Conservation (phyloP, 1,284 basidiomycete species). For the Xanthoconium separans region DNA sequence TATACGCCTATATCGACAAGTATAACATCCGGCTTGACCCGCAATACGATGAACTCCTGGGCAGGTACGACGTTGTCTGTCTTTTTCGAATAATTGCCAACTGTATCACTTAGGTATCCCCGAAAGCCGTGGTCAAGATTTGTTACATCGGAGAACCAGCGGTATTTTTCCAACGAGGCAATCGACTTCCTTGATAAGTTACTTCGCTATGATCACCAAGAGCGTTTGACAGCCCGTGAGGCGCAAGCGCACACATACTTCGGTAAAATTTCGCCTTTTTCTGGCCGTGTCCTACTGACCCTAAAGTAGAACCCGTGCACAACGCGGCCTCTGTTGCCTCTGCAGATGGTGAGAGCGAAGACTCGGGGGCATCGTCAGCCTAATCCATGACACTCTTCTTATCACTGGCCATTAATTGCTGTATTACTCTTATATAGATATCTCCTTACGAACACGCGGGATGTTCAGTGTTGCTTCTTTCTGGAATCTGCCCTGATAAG, state of each 20-base stretch:
- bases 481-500: conserved; percentile 21
- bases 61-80: conserved; percentile 46
- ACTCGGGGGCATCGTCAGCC: conserved; percentile 61
- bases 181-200: conserved; percentile 96
- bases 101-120: conserved; percentile 60
- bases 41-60: conserved; percentile 88
- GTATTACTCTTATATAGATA: conserved; percentile 36
- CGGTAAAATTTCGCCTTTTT: conserved; percentile 45
- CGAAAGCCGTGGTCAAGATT: conserved; percentile 94
- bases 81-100: conserved; percentile 2
- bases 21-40: conserved; percentile 93
- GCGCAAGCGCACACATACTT: conserved; percentile 90
- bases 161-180: conserved; percentile 98
- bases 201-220: conserved; percentile 95
- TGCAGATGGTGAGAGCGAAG: conserved; percentile 71
- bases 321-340: conserved; percentile 40
- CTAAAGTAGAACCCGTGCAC: conserved; percentile 58
- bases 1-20: conserved; percentile 89
- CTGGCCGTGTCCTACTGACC: conserved; percentile 18
- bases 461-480: conserved; percentile 20
- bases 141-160: conserved; percentile 93
- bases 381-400: conserved; percentile 30
- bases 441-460: conserved; percentile 23
- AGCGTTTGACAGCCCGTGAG: conserved; percentile 91
- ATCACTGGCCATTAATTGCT: conserved; percentile 28